A percentile compares a stretch with the other conserved stretches of the same genome.
Evolutionary conservation across 2,329 filamentous ascomycete species (phyloP).

Genomic region (Elsinoe australis): DNA sequence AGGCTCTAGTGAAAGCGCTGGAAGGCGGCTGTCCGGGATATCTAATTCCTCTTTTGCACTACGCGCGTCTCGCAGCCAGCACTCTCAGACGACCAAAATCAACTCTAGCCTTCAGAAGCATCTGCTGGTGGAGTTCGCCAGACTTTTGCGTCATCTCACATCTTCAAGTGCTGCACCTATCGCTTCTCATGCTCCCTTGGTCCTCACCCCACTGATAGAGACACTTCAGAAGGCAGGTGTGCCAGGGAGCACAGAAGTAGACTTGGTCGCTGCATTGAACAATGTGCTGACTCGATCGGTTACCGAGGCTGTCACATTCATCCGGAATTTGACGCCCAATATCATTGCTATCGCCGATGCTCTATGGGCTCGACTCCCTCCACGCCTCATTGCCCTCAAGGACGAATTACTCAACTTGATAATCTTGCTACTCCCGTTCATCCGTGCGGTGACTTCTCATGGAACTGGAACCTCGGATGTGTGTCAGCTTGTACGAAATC

Average conservation of each 20-base stretch:
- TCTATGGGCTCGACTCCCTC: constrained; percentile 56
- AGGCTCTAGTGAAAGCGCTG: too few relatives aligned
- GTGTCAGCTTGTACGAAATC: constrained; percentile 47
- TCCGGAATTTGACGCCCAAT: constrained; percentile 51
- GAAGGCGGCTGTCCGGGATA: too few relatives aligned
- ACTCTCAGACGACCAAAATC: constrained; percentile 17
- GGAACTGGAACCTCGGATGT: constrained; percentile 20
- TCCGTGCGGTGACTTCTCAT: constrained; percentile 30
- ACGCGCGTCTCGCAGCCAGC: too few relatives aligned
- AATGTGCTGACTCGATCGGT: constrained; percentile 57
- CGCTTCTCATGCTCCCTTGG: constrained; percentile 45
- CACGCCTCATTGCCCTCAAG: constrained; percentile 58
- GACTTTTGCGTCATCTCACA: constrained; percentile 26
- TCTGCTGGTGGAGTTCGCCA: constrained; percentile 28
- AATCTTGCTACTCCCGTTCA: constrained; percentile 48
- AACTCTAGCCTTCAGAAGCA: constrained; percentile 17
- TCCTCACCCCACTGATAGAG: constrained; percentile 51
- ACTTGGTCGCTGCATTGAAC: constrained; percentile 71
- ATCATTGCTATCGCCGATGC: constrained; percentile 64
- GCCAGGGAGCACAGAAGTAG: constrained; percentile 59
- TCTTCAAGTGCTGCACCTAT: constrained; percentile 28
- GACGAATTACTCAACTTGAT: constrained; percentile 69
- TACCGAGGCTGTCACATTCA: constrained; percentile 59
- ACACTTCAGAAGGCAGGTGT: constrained; percentile 45
- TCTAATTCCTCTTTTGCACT: too few relatives aligned